A percentile compares a stretch with the other conserved stretches of the same genome.
These are phyloP conservation scores for Colletotrichum sp. DNA, from an alignment of 2,329 filamentous ascomycete genomes.

Conservation along the genomic window DNA sequence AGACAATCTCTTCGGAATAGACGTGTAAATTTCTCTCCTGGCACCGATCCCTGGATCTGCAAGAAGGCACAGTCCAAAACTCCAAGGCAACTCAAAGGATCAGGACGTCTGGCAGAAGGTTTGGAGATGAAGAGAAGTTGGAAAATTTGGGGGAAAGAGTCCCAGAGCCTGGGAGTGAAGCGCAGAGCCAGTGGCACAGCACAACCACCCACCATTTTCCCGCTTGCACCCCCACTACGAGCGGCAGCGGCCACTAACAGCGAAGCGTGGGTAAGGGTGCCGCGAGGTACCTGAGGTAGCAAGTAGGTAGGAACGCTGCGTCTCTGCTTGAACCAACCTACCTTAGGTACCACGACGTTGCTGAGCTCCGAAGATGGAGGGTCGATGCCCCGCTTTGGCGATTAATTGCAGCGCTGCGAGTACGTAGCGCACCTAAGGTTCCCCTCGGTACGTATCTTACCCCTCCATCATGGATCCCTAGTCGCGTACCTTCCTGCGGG, in stretches of 20 bases:
- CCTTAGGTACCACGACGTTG: background rate
- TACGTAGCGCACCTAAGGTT: background rate
- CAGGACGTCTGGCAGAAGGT: background rate
- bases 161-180: background rate
- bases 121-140: background rate
- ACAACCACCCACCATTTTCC: background rate
- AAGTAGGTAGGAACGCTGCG: background rate
- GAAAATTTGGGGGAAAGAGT: constrained; percentile 2
- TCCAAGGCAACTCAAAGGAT: background rate
- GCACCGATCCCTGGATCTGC: constrained; percentile 3
- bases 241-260: constrained; percentile 6
- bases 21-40: constrained; percentile 1
- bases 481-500: background rate
- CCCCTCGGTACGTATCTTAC: background rate
- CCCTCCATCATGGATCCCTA: background rate
- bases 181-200: background rate
- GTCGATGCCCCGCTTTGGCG: background rate
- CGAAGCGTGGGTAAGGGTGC: background rate
- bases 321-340: background rate
- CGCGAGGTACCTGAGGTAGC: background rate
- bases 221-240: background rate
- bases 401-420: background rate
- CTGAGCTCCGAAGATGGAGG: constrained; percentile 10
- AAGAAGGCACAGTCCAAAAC: background rate
- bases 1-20: background rate